Percentiles rank a stretch among this genome's conserved stretches.
Conservation (phyloP, 208 protist genomes). For the Naegleria lovaniensis region DNA sequence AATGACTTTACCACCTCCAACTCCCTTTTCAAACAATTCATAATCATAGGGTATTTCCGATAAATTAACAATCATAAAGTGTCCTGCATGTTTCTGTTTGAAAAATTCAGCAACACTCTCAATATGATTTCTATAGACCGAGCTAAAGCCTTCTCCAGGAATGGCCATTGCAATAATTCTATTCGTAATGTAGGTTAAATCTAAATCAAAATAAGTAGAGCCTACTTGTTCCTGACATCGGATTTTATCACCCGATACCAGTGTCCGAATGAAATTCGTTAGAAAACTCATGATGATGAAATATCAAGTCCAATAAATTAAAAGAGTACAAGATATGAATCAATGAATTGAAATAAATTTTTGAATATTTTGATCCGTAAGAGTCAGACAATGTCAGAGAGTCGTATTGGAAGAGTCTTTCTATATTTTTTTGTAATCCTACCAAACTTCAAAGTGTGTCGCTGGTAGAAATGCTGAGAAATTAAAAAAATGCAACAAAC, state of each 20-base stretch:
- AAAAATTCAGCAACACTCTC: background rate
- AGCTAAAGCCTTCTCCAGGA: constrained; percentile 20
- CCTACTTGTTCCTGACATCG: constrained; percentile 18
- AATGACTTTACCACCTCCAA: background rate
- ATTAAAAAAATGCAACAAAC: too few species aligned
- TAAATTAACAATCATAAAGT: constrained; percentile 30
- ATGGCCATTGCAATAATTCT: constrained; percentile 37
- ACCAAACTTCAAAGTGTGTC: too few species aligned
- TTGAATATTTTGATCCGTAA: too few species aligned
- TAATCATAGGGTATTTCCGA: constrained; percentile 23
- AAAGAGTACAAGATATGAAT: too few species aligned
- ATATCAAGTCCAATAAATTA: too few species aligned
- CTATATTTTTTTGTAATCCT: too few species aligned
- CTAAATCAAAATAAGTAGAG: constrained; percentile 68
- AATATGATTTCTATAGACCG: constrained; percentile 4
- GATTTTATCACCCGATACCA: constrained; percentile 17
- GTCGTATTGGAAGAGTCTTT: too few species aligned
- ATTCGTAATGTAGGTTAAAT: constrained; percentile 75
- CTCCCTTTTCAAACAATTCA: constrained; percentile 12
- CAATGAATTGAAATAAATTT: too few species aligned
- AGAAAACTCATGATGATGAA: background rate
- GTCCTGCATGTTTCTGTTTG: constrained; percentile 15
- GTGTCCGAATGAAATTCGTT: background rate
- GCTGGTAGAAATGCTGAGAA: too few species aligned
- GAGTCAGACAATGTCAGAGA: too few species aligned